Base-by-base conservation (phyloP, 345 rosid genomes). In the Citrus cavaleriei region DNA sequence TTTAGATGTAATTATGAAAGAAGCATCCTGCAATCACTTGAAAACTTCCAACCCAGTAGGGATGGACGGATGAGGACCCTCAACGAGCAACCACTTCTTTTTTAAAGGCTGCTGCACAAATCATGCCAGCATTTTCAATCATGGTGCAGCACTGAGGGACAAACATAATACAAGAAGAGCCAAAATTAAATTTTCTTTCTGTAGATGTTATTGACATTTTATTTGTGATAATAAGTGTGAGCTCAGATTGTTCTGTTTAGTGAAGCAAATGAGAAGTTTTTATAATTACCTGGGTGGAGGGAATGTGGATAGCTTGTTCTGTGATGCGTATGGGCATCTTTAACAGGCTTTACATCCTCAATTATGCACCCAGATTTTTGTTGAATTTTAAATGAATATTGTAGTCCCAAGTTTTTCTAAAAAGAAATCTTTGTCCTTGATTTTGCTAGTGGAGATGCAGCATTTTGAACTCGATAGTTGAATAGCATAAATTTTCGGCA, bases 1-100 rank as follows among this genome's bases (percentile, higher is more conserved):
- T 89, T 91, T 80, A 88, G 97, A 85, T 93, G 88, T 55, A 95
- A 92, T 80, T 93, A 93, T 69, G 86, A 86, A 85, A 91, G 88
- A 82, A 83, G 95, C 80, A 75, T 90, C 42, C 64, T 87, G 78
- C 67, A 78, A 65, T 93, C 95, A 16, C 82, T 89, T 58, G 90
- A 91, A 70, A 81, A 65, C 49, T 88, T 86, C 40, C 85, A 85
- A 77, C 16, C 89, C 84, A 89, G 90, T 78, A 82, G 82, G 49
- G 99, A 95, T 84, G 97, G 90, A 67, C 86, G 90, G 70, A 85
- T 86, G 10, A 87, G 88, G 84, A 82, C 82, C 80, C 86, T 86
- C 30, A 88, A 83, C 74, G 92, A 89, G 80, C 81, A 87, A 85
- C 96, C 93, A 64, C 61, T n/a, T 30, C 1, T 32, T 32, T 30